These are phyloP conservation scores for Curvularia hawaiiensis DNA, from an alignment of 2,329 filamentous ascomycete genomes.

Conservation along the genomic window DNA sequence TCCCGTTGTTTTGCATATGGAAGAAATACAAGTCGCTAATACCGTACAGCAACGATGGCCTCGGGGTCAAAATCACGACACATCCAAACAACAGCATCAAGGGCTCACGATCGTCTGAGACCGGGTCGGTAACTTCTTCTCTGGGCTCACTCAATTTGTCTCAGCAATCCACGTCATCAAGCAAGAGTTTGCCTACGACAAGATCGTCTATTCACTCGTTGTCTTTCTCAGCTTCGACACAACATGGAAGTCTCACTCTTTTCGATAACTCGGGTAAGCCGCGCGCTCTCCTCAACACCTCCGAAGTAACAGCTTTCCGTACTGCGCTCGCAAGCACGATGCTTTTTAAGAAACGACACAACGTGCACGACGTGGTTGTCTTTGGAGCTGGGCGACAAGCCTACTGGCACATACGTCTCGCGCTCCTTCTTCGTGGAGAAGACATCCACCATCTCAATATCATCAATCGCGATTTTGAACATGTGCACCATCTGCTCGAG, in stretches of 20 bases:
- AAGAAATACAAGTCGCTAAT: neutral
- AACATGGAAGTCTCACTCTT: conserved; percentile 62
- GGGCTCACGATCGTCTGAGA: conserved; percentile 19
- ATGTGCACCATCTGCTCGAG: conserved; percentile 58
- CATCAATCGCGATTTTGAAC: conserved; percentile 75
- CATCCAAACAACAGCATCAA: conserved; percentile 47
- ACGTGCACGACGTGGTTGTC: conserved; percentile 76
- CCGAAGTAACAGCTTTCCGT: conserved; percentile 71
- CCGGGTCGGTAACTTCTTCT: conserved; percentile 43
- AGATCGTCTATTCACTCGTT: conserved; percentile 24
- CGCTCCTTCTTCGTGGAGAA: conserved; percentile 70
- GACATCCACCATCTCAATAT: conserved; percentile 83
- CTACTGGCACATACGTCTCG: conserved; percentile 90
- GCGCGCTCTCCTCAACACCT: conserved; percentile 68
- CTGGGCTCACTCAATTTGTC: conserved; percentile 39
- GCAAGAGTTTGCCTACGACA: conserved; percentile 29
- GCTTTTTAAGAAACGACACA: conserved; percentile 66
- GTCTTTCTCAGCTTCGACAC: conserved; percentile 49
- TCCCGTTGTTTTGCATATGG: neutral
- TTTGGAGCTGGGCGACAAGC: conserved; percentile 91
- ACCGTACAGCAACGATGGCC: conserved; percentile 55
- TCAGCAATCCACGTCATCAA: conserved; percentile 25
- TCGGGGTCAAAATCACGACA: conserved; percentile 70
- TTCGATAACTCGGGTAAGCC: conserved; percentile 63
- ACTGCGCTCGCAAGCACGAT: conserved; percentile 69